A percentile compares a stretch with the other conserved stretches of the same genome.
Evolutionary conservation across 345 rosid genomes (phyloP).

Genomic region (Syzygium jambos): DNA sequence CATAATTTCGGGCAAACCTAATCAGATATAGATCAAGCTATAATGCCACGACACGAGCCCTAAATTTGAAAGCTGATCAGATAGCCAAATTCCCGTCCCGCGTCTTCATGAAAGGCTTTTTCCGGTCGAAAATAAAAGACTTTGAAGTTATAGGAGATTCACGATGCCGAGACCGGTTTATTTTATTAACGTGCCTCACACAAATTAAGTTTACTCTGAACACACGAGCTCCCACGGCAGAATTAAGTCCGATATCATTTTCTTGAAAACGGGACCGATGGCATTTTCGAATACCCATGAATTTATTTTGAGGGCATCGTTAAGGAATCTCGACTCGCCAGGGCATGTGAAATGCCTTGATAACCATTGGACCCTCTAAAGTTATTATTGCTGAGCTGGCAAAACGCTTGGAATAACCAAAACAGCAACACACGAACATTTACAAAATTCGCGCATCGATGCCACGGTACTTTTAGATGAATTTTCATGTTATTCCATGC

Average conservation of each 20-base stretch:
- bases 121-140: too few species aligned
- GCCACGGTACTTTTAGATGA: background rate
- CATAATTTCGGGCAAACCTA: background rate
- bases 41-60: background rate
- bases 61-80: background rate
- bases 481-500: background rate
- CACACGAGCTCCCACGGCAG: fast-evolving
- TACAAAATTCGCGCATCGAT: background rate
- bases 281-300: fast-evolving
- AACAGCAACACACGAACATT: background rate
- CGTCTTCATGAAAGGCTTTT: background rate
- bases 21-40: background rate
- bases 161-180: fast-evolving
- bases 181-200: background rate
- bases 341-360: background rate
- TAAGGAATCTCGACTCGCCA: too few species aligned
- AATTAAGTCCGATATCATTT: background rate
- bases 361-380: background rate
- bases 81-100: fast-evolving
- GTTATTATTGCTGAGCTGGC: background rate
- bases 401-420: background rate
- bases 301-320: too few species aligned
- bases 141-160: background rate
- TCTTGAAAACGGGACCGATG: background rate
- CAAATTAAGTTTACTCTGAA: background rate